Evolutionary conservation across 2,329 filamentous ascomycete genomes (phyloP).

Genomic region (Escovopsis sp.): DNA sequence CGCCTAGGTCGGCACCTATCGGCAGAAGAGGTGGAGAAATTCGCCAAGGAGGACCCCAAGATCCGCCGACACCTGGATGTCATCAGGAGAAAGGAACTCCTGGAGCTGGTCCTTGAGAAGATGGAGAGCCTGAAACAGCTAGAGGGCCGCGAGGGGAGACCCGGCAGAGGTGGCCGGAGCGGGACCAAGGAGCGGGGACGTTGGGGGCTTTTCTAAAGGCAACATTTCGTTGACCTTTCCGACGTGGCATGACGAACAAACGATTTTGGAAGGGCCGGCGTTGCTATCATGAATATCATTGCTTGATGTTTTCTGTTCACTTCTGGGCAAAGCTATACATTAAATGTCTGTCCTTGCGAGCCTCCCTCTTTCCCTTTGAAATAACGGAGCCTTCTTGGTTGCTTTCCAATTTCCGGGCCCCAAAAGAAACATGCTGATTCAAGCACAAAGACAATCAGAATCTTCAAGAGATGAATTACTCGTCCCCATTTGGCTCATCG

Average conservation of each 20-base stretch:
- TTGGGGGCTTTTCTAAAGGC: slow-evolving; percentile 34
- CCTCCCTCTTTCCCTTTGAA: no score
- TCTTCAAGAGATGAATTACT: no score
- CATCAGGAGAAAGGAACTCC: slow-evolving; percentile 77
- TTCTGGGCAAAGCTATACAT: no score
- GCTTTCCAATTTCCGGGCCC: no score
- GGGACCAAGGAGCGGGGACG: slow-evolving; percentile 28
- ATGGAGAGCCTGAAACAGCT: slow-evolving; percentile 83
- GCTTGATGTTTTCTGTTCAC: background rate
- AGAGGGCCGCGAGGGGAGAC: slow-evolving; percentile 47
- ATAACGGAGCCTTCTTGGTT: no score
- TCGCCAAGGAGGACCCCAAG: slow-evolving; percentile 86
- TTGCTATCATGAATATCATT: background rate
- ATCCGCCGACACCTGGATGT: slow-evolving; percentile 81
- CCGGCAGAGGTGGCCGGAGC: slow-evolving; percentile 11
- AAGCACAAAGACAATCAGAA: no score
- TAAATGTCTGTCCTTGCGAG: no score
- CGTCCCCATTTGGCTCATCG: no score
- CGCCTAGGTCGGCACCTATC: slow-evolving; percentile 70
- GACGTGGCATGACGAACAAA: background rate
- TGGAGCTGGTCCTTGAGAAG: slow-evolving; percentile 88
- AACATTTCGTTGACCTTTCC: background rate
- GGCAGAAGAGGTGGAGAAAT: slow-evolving; percentile 69
- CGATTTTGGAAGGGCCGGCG: background rate
- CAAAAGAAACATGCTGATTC: no score